Percentiles rank a stretch among this genome's conserved stretches.
Conservation (phyloP, 148 eudicot species). For the Nyssa sinensis region DNA sequence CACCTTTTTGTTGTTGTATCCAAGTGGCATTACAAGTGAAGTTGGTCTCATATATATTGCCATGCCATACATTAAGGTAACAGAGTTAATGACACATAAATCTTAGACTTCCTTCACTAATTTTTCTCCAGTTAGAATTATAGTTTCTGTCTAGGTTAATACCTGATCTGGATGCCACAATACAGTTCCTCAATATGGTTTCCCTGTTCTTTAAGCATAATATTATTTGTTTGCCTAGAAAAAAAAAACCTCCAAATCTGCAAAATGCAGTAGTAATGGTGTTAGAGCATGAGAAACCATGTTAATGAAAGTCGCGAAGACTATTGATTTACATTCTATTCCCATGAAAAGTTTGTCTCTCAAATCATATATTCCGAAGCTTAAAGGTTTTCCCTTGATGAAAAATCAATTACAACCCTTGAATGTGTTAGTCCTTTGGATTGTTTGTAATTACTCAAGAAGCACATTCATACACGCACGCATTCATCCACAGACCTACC, state of each 20-base stretch:
- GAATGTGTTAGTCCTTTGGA: background rate
- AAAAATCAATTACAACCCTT: too few species aligned
- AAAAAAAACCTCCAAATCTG: background rate
- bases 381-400: background rate
- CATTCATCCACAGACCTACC: background rate
- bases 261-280: too few species aligned
- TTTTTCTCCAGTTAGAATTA: background rate
- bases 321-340: background rate
- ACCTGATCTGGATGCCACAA: background rate
- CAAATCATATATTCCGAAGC: background rate
- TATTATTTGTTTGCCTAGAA: background rate
- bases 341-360: background rate
- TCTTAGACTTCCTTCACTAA: background rate
- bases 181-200: background rate
- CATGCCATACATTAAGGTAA: slow-evolving; percentile 76
- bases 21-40: slow-evolving; percentile 84
- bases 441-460: too few species aligned
- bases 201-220: background rate
- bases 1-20: slow-evolving; percentile 79
- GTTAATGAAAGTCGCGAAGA: too few species aligned
- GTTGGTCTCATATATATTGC: slow-evolving; percentile 70
- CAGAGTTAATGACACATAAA: background rate
- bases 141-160: background rate
- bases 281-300: too few species aligned
- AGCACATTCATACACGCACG: too few species aligned